These are phyloP conservation scores for Fusarium paranaense DNA, from an alignment of 2,329 filamentous ascomycete genomes.

Conservation along the genomic window DNA sequence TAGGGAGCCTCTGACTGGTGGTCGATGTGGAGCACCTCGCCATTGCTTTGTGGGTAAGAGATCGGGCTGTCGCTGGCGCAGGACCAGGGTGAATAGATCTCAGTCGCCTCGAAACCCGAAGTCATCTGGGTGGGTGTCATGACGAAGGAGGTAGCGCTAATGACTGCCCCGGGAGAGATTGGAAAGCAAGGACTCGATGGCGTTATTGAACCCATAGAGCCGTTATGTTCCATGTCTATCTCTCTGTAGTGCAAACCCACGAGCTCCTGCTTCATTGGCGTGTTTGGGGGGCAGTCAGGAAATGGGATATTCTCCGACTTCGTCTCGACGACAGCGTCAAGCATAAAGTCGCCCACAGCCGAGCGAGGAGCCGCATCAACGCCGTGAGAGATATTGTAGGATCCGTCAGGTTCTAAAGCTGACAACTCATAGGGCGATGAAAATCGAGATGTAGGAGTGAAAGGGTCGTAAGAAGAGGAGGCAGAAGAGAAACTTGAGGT, in stretches of 20 bases:
- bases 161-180: not conserved
- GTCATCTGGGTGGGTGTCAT: not conserved
- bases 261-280: not conserved
- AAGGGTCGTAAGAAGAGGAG: slow-evolving; percentile 55
- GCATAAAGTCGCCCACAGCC: not conserved
- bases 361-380: not conserved
- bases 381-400: not conserved
- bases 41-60: not conserved
- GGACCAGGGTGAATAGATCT: not conserved
- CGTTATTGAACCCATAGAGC: not conserved
- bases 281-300: not conserved
- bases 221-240: not conserved
- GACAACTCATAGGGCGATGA: slow-evolving; percentile 54
- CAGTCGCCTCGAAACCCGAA: not conserved
- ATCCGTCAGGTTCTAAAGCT: slow-evolving; percentile 43
- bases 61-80: not conserved
- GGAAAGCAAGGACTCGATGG: not conserved
- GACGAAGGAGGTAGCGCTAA: not conserved
- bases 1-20: not conserved
- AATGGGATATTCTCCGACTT: not conserved
- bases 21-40: not conserved
- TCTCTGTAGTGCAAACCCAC: not conserved
- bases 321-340: not conserved
- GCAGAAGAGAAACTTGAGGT: slow-evolving; percentile 53
- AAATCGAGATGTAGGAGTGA: slow-evolving; percentile 56